Evolutionary conservation across 2,329 filamentous ascomycete genomes (phyloP), one percentile per base, ranked within the genome.

Genomic region (Apiospora pterosperma): DNA sequence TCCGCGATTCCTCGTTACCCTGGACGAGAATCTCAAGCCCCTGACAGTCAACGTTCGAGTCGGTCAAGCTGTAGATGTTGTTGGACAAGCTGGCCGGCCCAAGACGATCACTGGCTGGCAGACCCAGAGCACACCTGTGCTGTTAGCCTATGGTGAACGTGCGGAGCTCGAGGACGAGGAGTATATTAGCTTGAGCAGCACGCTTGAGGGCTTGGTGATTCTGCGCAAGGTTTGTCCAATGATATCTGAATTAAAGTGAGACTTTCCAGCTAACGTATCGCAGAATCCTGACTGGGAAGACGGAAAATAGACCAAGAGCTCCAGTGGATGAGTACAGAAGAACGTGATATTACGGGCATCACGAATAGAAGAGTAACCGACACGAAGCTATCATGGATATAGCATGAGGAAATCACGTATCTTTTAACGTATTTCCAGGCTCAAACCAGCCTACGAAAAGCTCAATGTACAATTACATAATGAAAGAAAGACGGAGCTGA

Each of bases 21-120:
- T 99, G 4, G 94, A 98, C 73, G 96, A 99, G 83, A 87, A 97
- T 68, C 86, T 99, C 63, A 91, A 97, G 80, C 96, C 96, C 5
- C 82, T 99, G 67, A 95, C 92, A 62, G 94, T 98, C 75, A 98
- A 97, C 73, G 96, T 99, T 19, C 91, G 96, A 36, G 95, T 99
- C 55, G 96, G 96, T 78, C 96, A 99, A 81, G 96, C 96, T 19
- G 96, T 99, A 23, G 96, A 99, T 76, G 94, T 99, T 48, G 96
- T 99, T 44, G 96, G 96, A 62, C 96, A 98, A 79, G 96, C 96
- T 14, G 96, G 96, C 76, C 88, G 95, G 68, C 96, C 96, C 70
- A 98, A 99, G 90, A 99, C 96, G 2, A 99, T 99, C 73, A 99
- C 96, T 11, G 96, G 96, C 62, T 99, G 96, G 96, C 96, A 99